These are phyloP conservation scores for Lichtheimia hyalospora DNA, from an alignment of 371 early-diverging fungal species.

Conservation along the genomic window DNA sequence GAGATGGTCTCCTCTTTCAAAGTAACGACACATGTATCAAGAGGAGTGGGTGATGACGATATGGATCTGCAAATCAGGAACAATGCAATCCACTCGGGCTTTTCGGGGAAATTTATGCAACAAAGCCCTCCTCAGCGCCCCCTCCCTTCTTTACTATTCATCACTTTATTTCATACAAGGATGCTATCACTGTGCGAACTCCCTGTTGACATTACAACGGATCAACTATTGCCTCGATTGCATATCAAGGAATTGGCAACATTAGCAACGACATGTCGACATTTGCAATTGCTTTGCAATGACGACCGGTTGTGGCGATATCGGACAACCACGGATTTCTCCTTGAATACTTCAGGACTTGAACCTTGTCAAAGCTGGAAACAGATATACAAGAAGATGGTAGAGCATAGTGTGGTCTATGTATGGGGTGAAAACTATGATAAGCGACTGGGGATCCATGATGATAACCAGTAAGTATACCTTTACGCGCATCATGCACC, in stretches of 20 bases:
- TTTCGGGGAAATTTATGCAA: not conserved
- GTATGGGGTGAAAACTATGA: conserved; percentile 45
- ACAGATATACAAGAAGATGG: conserved; percentile 26
- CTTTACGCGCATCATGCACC: not conserved
- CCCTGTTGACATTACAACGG: conserved; percentile 21
- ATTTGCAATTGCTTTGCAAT: conserved; percentile 23
- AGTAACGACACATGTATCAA: not conserved
- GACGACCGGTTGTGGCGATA: conserved; percentile 47
- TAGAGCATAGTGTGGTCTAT: conserved; percentile 29
- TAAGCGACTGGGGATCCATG: conserved; percentile 24
- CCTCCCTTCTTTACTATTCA: not conserved
- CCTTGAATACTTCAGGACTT: conserved; percentile 25
- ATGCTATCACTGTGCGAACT: conserved; percentile 8
- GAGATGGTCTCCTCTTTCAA: not conserved
- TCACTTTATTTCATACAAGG: not conserved
- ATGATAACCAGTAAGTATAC: not conserved
- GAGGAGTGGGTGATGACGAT: not conserved
- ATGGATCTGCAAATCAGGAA: not conserved
- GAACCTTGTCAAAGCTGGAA: conserved; percentile 36
- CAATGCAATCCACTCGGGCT: conserved; percentile 1
- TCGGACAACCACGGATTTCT: conserved; percentile 30
- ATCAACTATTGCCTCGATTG: conserved; percentile 26
- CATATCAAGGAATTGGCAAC: conserved; percentile 21
- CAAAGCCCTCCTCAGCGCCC: not conserved
- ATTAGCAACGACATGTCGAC: conserved; percentile 18